Conservation (phyloP, 306 rosid genomes). For the Gastrolobium bilobum region DNA sequence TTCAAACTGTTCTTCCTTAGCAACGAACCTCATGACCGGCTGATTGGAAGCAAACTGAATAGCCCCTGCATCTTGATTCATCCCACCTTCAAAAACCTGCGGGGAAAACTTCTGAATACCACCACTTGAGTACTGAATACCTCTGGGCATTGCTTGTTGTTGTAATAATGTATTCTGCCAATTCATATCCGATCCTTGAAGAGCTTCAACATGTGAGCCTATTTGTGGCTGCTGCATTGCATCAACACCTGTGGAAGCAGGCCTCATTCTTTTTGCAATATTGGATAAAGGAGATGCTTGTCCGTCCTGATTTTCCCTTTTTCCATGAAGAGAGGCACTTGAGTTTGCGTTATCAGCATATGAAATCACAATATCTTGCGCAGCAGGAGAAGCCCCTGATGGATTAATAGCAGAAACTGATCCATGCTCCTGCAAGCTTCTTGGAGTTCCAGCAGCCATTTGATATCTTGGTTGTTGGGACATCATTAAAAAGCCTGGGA, state of each 20-base stretch:
- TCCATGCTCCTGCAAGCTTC: conserved; percentile 78
- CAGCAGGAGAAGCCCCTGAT: conserved; percentile 68
- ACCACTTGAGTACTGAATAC: conserved; percentile 66
- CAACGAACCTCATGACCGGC: conserved; percentile 65
- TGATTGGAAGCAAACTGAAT: conserved; percentile 70
- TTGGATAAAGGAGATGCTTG: conserved; percentile 75
- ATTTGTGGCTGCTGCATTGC: conserved; percentile 75
- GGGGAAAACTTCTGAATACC: conserved; percentile 77
- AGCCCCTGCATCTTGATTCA: conserved; percentile 72
- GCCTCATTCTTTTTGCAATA: conserved; percentile 74
- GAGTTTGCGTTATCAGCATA: conserved; percentile 69
- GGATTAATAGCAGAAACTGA: conserved; percentile 64
- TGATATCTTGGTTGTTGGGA: conserved; percentile 74
- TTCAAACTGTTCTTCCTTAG: conserved; percentile 92
- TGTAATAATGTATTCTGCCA: conserved; percentile 83
- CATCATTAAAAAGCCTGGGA: conserved; percentile 63
- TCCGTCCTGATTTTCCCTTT: conserved; percentile 86
- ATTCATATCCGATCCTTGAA: conserved; percentile 78
- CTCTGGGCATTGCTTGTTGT: conserved; percentile 75
- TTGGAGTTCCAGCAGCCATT: conserved; percentile 71
- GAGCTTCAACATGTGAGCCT: conserved; percentile 63
- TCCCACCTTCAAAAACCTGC: conserved; percentile 77
- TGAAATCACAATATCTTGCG: conserved; percentile 73
- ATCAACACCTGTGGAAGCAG: conserved; percentile 66
- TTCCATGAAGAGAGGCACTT: conserved; percentile 65